phyloP scores from a whole-genome alignment of 2,329 filamentous ascomycete genomes.

The Phyllosticta citribraziliensis region DNA sequence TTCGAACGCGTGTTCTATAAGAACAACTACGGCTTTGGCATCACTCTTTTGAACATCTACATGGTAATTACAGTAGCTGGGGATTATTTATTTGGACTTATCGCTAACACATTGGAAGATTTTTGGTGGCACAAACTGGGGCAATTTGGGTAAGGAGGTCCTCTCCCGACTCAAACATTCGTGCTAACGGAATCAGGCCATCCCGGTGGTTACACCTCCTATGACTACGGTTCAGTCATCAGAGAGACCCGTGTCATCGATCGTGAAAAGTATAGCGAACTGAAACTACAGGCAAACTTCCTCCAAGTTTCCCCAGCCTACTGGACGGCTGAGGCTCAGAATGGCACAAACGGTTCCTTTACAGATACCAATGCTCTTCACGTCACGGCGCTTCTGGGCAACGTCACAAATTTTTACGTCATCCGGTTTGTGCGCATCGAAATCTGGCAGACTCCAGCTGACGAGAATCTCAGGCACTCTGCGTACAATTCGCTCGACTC shows the following conservation, averaged over 20 bases:
- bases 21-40: slow-evolving; percentile 57
- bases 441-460: neutral
- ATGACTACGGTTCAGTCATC: slow-evolving; percentile 55
- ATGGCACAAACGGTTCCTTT: slow-evolving; percentile 19
- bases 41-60: slow-evolving; percentile 62
- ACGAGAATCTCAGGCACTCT: slow-evolving; percentile 42
- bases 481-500: slow-evolving; percentile 51
- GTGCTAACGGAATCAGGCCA: slow-evolving; percentile 37
- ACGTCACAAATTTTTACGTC: slow-evolving; percentile 53
- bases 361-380: slow-evolving; percentile 40
- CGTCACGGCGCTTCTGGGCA: slow-evolving; percentile 51
- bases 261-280: slow-evolving; percentile 69
- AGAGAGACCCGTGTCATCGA: slow-evolving; percentile 58
- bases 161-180: neutral
- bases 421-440: slow-evolving; percentile 22
- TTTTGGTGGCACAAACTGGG: slow-evolving; percentile 76
- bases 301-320: slow-evolving; percentile 63
- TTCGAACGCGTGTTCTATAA: slow-evolving; percentile 74
- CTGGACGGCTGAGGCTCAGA: slow-evolving; percentile 38
- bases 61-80: slow-evolving; percentile 44
- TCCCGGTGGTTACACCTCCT: slow-evolving; percentile 47
- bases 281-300: slow-evolving; percentile 69
- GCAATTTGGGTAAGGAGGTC: slow-evolving; percentile 45
- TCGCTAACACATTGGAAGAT: slow-evolving; percentile 32
- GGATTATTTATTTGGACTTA: neutral